A percentile compares a stretch with the other conserved stretches of the same genome.
phyloP scores from a whole-genome alignment of 2,329 filamentous ascomycete genomes.

The Dryadomyces quercivorus region DNA sequence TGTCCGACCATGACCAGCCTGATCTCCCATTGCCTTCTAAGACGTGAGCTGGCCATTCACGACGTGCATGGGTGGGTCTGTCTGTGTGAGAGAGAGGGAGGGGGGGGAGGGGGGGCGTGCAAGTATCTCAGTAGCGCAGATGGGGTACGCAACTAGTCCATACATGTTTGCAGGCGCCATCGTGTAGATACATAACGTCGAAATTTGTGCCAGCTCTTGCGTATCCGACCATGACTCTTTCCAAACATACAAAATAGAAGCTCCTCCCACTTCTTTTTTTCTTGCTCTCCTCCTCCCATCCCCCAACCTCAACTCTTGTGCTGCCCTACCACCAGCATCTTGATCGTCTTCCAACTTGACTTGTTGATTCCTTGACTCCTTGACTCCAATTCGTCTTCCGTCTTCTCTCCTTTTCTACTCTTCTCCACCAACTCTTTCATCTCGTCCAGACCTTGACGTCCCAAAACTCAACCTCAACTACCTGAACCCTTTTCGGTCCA shows the following conservation, averaged over 20 bases:
- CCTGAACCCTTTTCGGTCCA: background rate
- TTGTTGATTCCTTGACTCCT: too few relatives aligned
- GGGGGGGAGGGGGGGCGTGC: background rate
- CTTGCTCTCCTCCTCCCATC: conserved; percentile 1
- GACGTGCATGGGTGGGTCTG: conserved; percentile 6
- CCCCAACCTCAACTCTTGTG: background rate
- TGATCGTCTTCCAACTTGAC: background rate
- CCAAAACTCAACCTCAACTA: background rate
- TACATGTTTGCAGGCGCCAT: conserved; percentile 7
- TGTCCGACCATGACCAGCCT: background rate
- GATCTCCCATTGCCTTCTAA: conserved; percentile 1
- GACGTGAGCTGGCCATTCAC: conserved; percentile 3
- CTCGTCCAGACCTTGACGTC: background rate
- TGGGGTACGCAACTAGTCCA: conserved; percentile 7
- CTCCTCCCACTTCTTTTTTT: conserved; percentile 10
- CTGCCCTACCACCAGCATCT: background rate
- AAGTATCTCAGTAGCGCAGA: background rate
- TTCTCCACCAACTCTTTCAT: background rate
- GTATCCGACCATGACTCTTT: conserved; percentile 5
- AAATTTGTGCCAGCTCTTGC: conserved; percentile 6
- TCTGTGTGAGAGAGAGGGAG: background rate
- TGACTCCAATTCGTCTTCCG: background rate
- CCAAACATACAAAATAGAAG: conserved; percentile 12
- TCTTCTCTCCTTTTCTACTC: background rate
- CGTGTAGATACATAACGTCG: conserved; percentile 3